phyloP scores from a whole-genome alignment of 192 early-diverging fungal genomes.

The Spizellomyces sp. region DNA sequence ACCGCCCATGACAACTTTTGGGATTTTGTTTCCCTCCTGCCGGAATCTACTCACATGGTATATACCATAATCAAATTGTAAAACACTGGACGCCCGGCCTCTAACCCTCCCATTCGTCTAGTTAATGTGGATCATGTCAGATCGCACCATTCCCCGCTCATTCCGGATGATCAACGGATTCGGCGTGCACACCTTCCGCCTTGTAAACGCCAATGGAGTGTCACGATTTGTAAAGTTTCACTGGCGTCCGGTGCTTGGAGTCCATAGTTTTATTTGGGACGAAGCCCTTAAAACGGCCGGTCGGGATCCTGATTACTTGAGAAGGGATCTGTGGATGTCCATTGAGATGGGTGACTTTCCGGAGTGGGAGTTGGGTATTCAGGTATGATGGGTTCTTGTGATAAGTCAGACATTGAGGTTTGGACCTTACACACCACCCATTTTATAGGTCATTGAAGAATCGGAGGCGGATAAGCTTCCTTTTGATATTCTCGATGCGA shows the following conservation, averaged over 20 bases:
- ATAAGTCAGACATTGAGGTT: conserved; percentile 17
- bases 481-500: conserved; percentile 82
- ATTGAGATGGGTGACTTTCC: conserved; percentile 72
- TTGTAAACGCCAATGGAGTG: conserved; percentile 70
- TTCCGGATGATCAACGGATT: conserved; percentile 84
- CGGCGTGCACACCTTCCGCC: conserved; percentile 75
- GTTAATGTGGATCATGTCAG: conserved; percentile 76
- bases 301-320: conserved; percentile 72
- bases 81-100: too few species aligned
- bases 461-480: conserved; percentile 71
- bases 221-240: conserved; percentile 85
- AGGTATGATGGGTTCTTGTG: conserved; percentile 22
- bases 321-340: conserved; percentile 74
- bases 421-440: background rate
- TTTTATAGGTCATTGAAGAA: conserved; percentile 51
- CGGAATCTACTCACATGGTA: conserved; percentile 75
- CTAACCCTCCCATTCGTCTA: too few species aligned
- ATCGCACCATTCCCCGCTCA: conserved; percentile 81
- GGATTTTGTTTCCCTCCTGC: conserved; percentile 38
- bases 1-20: conserved; percentile 30
- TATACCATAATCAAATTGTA: too few species aligned
- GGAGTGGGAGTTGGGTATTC: conserved; percentile 72
- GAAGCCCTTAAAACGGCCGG: conserved; percentile 63
- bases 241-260: conserved; percentile 78
- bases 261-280: conserved; percentile 68